phyloP scores from a whole-genome alignment of 148 eudicot species.

The Hydrangea macrophylla region DNA sequence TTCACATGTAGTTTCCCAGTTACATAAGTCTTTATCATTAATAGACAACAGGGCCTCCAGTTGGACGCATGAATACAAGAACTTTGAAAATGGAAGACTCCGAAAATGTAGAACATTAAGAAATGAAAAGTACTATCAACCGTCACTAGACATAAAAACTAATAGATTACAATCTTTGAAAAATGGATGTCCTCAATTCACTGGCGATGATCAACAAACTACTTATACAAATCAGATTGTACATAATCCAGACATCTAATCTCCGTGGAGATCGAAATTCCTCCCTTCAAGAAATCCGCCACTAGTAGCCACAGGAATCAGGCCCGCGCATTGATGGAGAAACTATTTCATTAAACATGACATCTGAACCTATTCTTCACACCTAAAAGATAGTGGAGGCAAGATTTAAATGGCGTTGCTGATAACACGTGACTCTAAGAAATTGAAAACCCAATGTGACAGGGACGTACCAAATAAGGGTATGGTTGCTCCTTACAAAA shows the following conservation, averaged over 20 bases:
- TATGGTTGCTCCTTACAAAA: constrained; percentile 49
- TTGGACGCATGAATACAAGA: neutral
- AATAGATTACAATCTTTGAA: neutral
- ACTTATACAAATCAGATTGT: constrained; percentile 6
- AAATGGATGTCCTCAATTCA: constrained; percentile 5
- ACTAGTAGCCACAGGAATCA: constrained; percentile 35
- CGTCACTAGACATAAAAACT: constrained; percentile 10
- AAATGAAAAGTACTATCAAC: neutral
- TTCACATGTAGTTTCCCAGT: neutral
- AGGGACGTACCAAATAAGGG: constrained; percentile 51
- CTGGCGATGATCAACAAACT: neutral
- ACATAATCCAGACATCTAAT: constrained; percentile 17
- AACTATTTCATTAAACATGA: constrained; percentile 33
- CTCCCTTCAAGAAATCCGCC: constrained; percentile 49
- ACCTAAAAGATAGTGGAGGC: constrained; percentile 14
- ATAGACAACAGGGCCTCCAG: constrained; percentile 1
- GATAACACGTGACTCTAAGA: constrained; percentile 15
- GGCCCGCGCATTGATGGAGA: constrained; percentile 48
- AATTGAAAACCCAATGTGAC: constrained; percentile 31
- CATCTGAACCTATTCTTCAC: constrained; percentile 29
- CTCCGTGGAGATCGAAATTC: constrained; percentile 29
- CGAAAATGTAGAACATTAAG: neutral
- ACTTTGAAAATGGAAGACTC: neutral
- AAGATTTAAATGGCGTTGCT: constrained; percentile 16
- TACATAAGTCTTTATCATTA: neutral